Evolutionary conservation across 352 stramenopile genomes (phyloP).

Genomic region (Globisporangium uncinulatum): DNA sequence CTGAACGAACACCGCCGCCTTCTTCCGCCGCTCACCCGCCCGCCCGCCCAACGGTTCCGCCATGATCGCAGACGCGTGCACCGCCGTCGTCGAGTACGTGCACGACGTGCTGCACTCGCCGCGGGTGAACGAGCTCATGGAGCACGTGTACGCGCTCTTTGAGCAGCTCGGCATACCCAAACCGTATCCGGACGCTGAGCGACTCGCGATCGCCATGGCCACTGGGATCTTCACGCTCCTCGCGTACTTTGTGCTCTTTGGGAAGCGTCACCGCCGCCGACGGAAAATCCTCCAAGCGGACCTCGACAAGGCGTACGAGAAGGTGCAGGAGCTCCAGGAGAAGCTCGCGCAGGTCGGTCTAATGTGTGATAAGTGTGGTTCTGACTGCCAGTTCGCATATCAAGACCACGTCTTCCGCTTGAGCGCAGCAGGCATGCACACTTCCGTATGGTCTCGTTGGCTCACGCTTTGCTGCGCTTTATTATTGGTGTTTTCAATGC

Average conservation of each 20-base stretch:
- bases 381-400: neutral
- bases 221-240: constrained; percentile 80
- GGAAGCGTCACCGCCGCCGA: constrained; percentile 73
- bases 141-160: constrained; percentile 61
- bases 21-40: neutral
- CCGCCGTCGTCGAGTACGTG: constrained; percentile 61
- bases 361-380: neutral
- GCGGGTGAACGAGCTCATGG: constrained; percentile 61
- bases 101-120: constrained; percentile 80
- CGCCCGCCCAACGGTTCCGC: neutral
- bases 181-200: constrained; percentile 83
- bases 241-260: constrained; percentile 86
- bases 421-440: too few relatives aligned
- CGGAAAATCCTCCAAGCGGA: constrained; percentile 67
- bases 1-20: neutral
- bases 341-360: constrained; percentile 57
- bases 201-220: constrained; percentile 71
- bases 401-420: neutral
- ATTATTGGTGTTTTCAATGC: neutral
- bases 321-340: constrained; percentile 82
- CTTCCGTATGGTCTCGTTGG: too few relatives aligned
- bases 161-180: constrained; percentile 66
- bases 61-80: constrained; percentile 49
- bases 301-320: constrained; percentile 66
- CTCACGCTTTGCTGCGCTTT: neutral